phyloP scores from a whole-genome alignment of 768 basidiomycete genomes.

The Xerocomus spinulosus region DNA sequence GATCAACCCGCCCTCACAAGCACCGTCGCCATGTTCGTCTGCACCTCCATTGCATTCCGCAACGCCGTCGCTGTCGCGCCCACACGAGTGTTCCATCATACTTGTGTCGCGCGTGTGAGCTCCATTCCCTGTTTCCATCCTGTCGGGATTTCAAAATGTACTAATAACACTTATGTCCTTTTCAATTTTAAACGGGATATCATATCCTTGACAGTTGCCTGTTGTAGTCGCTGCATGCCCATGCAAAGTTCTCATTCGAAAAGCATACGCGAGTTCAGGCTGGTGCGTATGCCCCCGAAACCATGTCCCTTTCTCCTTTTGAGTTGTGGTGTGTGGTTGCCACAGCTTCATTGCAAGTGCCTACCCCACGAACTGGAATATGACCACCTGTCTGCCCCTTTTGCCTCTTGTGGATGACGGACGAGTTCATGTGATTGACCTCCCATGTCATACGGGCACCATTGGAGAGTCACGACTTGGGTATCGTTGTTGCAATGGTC shows the following conservation, averaged over 20 bases:
- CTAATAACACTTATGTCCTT: no score
- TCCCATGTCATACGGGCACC: slow-evolving; percentile 5
- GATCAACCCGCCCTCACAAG: slow-evolving; percentile 6
- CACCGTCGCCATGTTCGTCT: slow-evolving; percentile 9
- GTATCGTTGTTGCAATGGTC: slow-evolving; percentile 2
- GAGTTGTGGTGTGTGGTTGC: slow-evolving; percentile 45
- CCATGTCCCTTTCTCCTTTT: no score
- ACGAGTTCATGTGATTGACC: slow-evolving; percentile 34
- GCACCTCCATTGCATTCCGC: neutral
- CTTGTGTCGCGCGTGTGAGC: slow-evolving; percentile 14
- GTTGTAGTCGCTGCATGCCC: no score
- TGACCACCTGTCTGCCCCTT: slow-evolving; percentile 51
- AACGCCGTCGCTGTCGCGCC: neutral
- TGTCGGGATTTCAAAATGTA: no score
- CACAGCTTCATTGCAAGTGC: slow-evolving; percentile 53
- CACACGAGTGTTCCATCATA: slow-evolving; percentile 10
- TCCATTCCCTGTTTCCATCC: no score
- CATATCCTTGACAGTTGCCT: no score
- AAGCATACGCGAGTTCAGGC: no score
- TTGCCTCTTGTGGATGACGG: slow-evolving; percentile 50
- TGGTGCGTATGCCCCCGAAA: no score
- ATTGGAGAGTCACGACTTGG: slow-evolving; percentile 13
- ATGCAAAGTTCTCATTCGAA: no score
- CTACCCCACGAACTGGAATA: slow-evolving; percentile 52
- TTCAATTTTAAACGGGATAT: no score